Percentiles rank a stretch among this genome's conserved stretches.
These are phyloP conservation scores for Bryum argenteum DNA, from an alignment of 225 moss, liverwort and hornwort genomes.

Conservation along the genomic window DNA sequence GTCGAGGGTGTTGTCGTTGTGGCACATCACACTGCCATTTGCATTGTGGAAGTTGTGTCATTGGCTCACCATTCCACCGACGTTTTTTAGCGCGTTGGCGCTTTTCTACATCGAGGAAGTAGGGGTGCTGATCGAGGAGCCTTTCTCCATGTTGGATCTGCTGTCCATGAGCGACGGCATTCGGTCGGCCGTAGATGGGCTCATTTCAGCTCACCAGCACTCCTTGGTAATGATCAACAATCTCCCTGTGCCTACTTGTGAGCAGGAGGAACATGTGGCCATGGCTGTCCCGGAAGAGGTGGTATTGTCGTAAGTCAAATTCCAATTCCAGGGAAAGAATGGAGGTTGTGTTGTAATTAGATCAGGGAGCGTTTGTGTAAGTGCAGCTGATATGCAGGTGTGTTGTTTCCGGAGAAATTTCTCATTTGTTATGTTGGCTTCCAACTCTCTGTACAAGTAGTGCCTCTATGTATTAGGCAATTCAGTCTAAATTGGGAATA, in stretches of 20 bases:
- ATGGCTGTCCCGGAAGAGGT: not conserved
- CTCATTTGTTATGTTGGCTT: too few species aligned
- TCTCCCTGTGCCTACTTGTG: not conserved
- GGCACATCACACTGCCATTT: constrained; percentile 60
- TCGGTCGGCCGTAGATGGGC: not conserved
- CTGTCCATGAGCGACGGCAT: constrained; percentile 16
- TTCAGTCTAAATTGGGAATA: too few species aligned
- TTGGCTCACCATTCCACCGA: constrained; percentile 60
- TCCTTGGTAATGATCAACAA: not conserved
- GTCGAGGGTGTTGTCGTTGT: constrained; percentile 55
- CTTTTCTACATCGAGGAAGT: constrained; percentile 45
- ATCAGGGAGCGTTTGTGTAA: too few species aligned
- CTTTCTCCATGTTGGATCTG: constrained; percentile 31
- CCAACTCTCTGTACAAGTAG: too few species aligned
- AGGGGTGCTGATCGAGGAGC: constrained; percentile 39
- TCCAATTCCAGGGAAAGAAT: too few species aligned
- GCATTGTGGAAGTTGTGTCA: constrained; percentile 61
- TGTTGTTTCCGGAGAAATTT: too few species aligned
- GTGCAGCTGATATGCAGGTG: too few species aligned
- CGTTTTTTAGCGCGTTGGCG: constrained; percentile 26
- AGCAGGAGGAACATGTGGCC: constrained; percentile 6
- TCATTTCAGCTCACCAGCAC: not conserved
- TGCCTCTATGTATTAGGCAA: too few species aligned
- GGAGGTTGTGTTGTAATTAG: too few species aligned
- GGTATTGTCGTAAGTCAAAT: too few species aligned